Evolutionary conservation across 768 basidiomycete species (phyloP), one percentile per base, ranked within the genome.

Genomic region (Russula brevipes): DNA sequence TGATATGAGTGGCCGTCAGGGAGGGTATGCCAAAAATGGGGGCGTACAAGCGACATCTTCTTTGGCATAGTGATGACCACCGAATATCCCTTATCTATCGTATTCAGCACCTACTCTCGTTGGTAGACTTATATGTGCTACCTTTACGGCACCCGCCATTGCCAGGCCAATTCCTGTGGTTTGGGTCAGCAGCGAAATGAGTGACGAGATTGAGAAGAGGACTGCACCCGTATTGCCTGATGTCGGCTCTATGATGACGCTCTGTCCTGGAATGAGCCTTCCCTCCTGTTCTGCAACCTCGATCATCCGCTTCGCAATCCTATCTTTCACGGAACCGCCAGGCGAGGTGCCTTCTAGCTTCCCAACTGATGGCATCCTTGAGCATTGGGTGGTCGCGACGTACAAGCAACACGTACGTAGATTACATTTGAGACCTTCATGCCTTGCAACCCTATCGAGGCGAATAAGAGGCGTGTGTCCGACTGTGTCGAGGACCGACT

Each of bases 221-320:
- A 45, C 58, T 82, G 50, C 69, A 92, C 94, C 94, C n/a, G 94
- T 96, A 70, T 97, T 96, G 24, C 94, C 94, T 11, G 91, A 92
- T 9, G 91, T 97, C 0, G 97, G 93, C 73, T 99, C 97, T 63
- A 99, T 95, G 60, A 98, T 85, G 56, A 95, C 85, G 68, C 90
- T 93, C 75, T 91, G 80, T 0, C 94, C 94, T 1, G 91, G 90
- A 41, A 91, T 80, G 45, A 99, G 83, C 54, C 79, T 85, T 39
- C 94, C 95, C 39, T 92, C 87, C 58, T 80, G 79, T 79, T 99
- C 97, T 6, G 96, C 97, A n/a, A 87, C 83, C 67, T 94, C 88
- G 2, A 98, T 85, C 96, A 99, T 99, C 11, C 92, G 86, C 73
- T 93, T 95, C 33, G 94, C 95, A 57, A 98, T 96, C 62, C 95